Base-by-base conservation (phyloP, 495 filamentous ascomycete genomes). In the Physcia stellaris region DNA sequence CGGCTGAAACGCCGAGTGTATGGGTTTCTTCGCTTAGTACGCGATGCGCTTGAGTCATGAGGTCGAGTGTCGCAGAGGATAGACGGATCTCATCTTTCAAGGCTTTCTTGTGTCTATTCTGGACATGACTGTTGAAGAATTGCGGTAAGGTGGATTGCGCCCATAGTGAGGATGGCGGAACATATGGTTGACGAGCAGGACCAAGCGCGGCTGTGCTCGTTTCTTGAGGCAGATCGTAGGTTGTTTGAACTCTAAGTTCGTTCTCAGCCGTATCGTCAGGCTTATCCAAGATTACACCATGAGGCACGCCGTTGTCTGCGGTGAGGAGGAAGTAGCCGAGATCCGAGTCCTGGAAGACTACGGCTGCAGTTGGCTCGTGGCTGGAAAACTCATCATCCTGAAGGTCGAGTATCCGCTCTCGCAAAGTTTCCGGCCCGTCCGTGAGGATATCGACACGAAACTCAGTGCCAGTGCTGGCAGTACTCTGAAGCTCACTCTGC, bases 281-380 rank as follows among this genome's bases (percentile, higher is more conserved):
- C 2, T 68, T 50, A 38, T 88, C 83, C 50, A 92, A 75, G 24
- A 70, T 63, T 4, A 77, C 59, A 10, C 75, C 75, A 43, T 78
- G 63, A 1, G 85, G 75, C 37, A 73, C 64, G 20, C 70, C 66
- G 17, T 68, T 58, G 4, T 71, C 67, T n/a, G 71, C 66, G 0
- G 86, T 86, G 26, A 93, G 63, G 26, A 95, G 60, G 28, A 92
- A 67, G 47, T 86, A 81, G 37, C 84, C 86, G 31, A 92, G 60
- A 46, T 86, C 78, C 10, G 76, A 73, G 47, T 86, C 79, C 24
- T 68, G 66, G 41, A 87, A 71, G 15, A 76, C 66, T n/a, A 79
- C 58, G 15, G 68, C 12, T 70, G 65, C 21, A 80, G 60, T 30
- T 67, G 64, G 4, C 50, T 54, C 27, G 51, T 52, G 35, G n/a